Evolutionary conservation across 169 alveolate species (phyloP).

Genomic region (Plasmodium inui): DNA sequence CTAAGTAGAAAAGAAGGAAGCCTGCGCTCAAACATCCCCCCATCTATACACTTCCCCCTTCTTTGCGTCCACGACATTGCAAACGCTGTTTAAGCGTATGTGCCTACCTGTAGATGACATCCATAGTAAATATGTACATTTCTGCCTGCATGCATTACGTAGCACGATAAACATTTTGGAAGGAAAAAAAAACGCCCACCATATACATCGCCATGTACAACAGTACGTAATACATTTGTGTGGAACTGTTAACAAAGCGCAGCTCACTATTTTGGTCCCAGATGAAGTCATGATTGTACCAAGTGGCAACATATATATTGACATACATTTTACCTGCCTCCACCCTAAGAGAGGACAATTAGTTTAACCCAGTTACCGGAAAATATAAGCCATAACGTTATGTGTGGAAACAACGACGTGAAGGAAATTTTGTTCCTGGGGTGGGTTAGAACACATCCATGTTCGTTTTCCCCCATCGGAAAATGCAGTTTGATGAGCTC

Average conservation of each 20-base stretch:
- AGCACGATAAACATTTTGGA: neutral
- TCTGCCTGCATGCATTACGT: neutral
- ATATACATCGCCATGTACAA: neutral
- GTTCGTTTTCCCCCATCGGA: neutral
- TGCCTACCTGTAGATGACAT: neutral
- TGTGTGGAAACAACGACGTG: neutral
- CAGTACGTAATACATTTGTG: neutral
- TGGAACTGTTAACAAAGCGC: neutral
- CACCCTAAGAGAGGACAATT: neutral
- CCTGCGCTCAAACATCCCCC: neutral
- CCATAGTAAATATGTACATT: neutral
- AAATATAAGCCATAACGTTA: neutral
- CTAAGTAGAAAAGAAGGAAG: neutral
- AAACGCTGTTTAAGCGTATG: neutral
- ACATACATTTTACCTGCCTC: neutral
- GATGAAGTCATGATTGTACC: neutral
- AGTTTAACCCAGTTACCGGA: neutral
- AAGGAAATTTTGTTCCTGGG: neutral
- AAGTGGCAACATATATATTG: neutral
- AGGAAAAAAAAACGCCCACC: neutral
- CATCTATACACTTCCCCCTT: neutral
- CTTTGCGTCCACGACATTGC: neutral
- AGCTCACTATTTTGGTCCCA: neutral
- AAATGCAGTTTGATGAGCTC: neutral
- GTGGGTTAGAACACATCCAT: neutral